Percentiles rank a stretch among this genome's conserved stretches.
phyloP scores from a whole-genome alignment of 352 stramenopile genomes.

The Aphanomyces invadans region DNA sequence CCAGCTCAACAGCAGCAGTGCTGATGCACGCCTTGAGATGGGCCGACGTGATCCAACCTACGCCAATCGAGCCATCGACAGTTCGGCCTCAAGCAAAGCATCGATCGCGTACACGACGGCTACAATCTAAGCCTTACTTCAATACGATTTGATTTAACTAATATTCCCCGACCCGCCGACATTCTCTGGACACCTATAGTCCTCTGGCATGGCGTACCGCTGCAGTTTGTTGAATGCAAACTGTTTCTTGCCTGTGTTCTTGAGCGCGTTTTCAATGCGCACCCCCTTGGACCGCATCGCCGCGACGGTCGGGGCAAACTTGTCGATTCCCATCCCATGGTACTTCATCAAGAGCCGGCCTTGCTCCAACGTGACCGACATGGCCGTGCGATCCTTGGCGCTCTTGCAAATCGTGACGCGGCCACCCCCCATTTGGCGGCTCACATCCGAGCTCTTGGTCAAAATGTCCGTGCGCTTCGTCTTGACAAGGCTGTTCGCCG shows the following conservation, averaged over 20 bases:
- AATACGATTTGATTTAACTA: slow-evolving; percentile 38
- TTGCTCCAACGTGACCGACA: slow-evolving; percentile 96
- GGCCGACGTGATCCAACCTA: too few species aligned
- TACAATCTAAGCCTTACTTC: too few species aligned
- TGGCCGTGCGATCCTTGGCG: slow-evolving; percentile 96
- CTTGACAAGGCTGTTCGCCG: slow-evolving; percentile 76
- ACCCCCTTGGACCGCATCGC: slow-evolving; percentile 84
- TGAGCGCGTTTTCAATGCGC: slow-evolving; percentile 82
- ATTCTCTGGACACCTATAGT: slow-evolving; percentile 80
- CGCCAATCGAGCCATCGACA: not conserved
- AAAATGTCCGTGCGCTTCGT: slow-evolving; percentile 81
- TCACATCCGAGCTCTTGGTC: slow-evolving; percentile 70
- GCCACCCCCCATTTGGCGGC: slow-evolving; percentile 81
- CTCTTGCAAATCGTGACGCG: slow-evolving; percentile 95
- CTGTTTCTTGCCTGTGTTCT: slow-evolving; percentile 83
- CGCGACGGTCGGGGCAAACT: slow-evolving; percentile 69
- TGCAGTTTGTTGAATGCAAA: slow-evolving; percentile 88
- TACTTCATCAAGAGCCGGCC: slow-evolving; percentile 79
- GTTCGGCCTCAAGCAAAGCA: not conserved
- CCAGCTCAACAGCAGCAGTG: too few species aligned
- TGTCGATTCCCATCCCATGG: slow-evolving; percentile 66
- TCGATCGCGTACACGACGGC: too few species aligned
- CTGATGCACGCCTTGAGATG: too few species aligned
- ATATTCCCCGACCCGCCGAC: slow-evolving; percentile 78
- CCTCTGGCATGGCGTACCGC: slow-evolving; percentile 74